Percentiles rank a stretch among this genome's conserved stretches.
phyloP scores from a whole-genome alignment of 345 rosid genomes.

The Gossypium mustelinum region DNA sequence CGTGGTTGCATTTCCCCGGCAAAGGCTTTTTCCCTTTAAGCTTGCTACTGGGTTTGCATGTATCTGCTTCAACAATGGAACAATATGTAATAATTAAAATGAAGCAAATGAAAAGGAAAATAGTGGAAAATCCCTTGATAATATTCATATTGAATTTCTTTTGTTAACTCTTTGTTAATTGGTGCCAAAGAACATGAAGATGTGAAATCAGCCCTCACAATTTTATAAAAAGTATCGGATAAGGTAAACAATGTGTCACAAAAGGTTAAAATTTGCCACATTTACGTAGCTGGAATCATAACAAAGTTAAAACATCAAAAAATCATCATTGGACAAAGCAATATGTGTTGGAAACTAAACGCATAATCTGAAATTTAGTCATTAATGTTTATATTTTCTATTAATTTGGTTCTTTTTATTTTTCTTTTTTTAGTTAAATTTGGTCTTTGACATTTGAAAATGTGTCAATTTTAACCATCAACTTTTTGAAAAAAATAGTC shows the following conservation, averaged over 20 bases:
- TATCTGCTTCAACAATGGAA: too few species aligned
- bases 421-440: too few species aligned
- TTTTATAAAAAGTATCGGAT: not conserved
- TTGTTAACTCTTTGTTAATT: not conserved
- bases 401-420: too few species aligned
- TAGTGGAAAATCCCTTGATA: not conserved
- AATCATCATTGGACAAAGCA: not conserved
- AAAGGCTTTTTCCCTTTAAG: not conserved
- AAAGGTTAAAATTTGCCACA: not conserved
- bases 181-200: not conserved
- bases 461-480: too few species aligned
- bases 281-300: not conserved
- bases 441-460: too few species aligned
- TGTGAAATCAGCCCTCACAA: not conserved
- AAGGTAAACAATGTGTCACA: not conserved
- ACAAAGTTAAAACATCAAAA: not conserved
- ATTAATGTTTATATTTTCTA: too few species aligned
- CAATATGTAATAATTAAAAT: not conserved
- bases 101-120: not conserved
- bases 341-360: not conserved
- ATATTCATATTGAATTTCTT: not conserved
- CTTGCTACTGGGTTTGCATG: too few species aligned
- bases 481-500: too few species aligned
- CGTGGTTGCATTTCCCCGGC: not conserved
- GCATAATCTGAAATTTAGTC: too few species aligned